Evolutionary conservation across 306 rosid genomes (phyloP).

Genomic region (Acacia confusa): DNA sequence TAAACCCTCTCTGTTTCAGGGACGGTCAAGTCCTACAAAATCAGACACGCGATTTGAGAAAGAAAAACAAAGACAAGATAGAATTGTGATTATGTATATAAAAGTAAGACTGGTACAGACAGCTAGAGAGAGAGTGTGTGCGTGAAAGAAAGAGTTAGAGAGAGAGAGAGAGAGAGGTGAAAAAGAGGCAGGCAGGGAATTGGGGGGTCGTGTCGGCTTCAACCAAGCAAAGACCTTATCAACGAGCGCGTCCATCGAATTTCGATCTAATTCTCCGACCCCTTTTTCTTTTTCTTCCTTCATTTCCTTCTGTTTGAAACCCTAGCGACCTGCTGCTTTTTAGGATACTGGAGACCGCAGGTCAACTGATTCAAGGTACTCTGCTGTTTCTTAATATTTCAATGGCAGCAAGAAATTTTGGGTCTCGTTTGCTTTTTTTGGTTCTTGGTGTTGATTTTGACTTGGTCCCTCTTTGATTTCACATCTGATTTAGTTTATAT

Average conservation of each 20-base stretch:
- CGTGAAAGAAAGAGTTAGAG: background rate
- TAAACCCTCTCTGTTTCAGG: background rate
- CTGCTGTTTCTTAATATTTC: background rate
- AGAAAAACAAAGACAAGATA: background rate
- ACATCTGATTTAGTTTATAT: background rate
- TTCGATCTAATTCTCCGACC: conserved; percentile 35
- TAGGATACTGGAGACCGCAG: background rate
- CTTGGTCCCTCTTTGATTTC: background rate
- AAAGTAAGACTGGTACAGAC: background rate
- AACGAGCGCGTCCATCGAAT: conserved; percentile 33
- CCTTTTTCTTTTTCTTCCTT: background rate
- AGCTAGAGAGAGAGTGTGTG: background rate
- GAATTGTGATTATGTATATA: background rate
- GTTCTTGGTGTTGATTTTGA: background rate
- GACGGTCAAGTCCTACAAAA: background rate
- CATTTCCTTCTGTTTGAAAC: conserved; percentile 36
- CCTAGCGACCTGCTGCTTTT: conserved; percentile 13
- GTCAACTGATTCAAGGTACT: conserved; percentile 16
- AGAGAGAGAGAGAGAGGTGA: conserved; percentile 19
- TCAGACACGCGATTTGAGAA: conserved; percentile 9
- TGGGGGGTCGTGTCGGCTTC: conserved; percentile 83
- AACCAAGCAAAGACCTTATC: conserved; percentile 90
- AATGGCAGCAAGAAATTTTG: background rate
- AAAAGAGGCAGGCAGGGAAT: conserved; percentile 34
- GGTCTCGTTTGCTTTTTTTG: background rate